Evolutionary conservation across 495 filamentous ascomycete species (phyloP), one percentile per base, ranked within the genome.

Genomic region (Aspergillus sclerotioniger): DNA sequence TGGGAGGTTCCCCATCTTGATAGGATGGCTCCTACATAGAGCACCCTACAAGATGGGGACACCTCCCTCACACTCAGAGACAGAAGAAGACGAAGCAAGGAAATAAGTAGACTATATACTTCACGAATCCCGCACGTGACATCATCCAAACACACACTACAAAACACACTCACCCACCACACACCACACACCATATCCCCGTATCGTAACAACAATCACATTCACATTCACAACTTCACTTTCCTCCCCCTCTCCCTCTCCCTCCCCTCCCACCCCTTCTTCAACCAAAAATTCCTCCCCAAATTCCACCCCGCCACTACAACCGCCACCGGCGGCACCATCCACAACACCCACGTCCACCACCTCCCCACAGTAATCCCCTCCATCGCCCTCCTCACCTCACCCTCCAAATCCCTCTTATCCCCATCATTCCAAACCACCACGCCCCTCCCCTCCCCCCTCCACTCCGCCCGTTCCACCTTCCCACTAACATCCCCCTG

Each of bases 371-470:
- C 77, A 64, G 70, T 71, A n/a, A 96, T 74, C 59, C 77, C 82
- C 12, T 53, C 57, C 77, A 95, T 82, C 7, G 84, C 87, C 56
- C 70, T 74, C 53, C 74, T 71, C 1, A 98, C 73, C 67, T 90
- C 85, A 41, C 53, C 60, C 70, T 80, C 77, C 64, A 98, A 67
- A 51, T 90, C 82, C 37, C 82, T 84, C 66, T 73, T 84, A 21
- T 79, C 84, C 3, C 81, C 82, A 77, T 97, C 92, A 79, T 98
- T 98, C 87, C 85, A 87, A 13, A 98, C 82, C 43, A 96, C 89
- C 12, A 88, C 80, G 0, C 94, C 94, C 20, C 78, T 71, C 53
- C 77, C 77, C 53, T 69, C 68, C 10, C 89, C 85, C 47, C 88
- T 74, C 54, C 74, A 82, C 76, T 87, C 75, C 37, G 84, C 86